phyloP scores from a whole-genome alignment of 192 early-diverging fungal species.

The Jimgerdemannia lactiflua region DNA sequence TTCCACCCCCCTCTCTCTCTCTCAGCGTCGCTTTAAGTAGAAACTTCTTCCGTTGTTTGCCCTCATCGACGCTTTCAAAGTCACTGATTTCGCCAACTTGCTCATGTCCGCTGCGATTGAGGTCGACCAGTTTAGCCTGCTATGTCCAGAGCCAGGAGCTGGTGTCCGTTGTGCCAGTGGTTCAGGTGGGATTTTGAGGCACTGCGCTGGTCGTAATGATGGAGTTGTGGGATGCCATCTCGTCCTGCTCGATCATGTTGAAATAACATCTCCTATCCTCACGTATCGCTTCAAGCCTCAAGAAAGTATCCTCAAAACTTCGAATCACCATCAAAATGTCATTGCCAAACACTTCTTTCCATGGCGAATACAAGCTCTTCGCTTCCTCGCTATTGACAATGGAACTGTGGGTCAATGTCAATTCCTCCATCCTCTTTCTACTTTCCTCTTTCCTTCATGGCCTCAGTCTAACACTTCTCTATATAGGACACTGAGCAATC shows the following conservation, averaged over 20 bases:
- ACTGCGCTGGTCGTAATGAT: too few relatives aligned
- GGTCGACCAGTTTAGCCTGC: constrained; percentile 92
- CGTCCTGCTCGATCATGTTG: not conserved
- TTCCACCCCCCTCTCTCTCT: too few relatives aligned
- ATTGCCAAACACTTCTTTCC: constrained; percentile 86
- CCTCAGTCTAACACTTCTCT: not conserved
- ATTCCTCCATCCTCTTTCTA: constrained; percentile 17
- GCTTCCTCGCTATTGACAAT: constrained; percentile 59
- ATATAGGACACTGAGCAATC: constrained; percentile 52
- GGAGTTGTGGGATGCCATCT: too few relatives aligned
- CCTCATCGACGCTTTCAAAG: constrained; percentile 86
- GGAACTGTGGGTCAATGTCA: constrained; percentile 7
- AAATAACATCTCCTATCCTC: too few relatives aligned
- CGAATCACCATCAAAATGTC: constrained; percentile 81
- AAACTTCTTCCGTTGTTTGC: constrained; percentile 78
- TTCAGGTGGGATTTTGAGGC: constrained; percentile 39
- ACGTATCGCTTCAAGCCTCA: constrained; percentile 65
- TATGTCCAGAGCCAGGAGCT: constrained; percentile 89
- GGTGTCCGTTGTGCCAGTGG: constrained; percentile 66
- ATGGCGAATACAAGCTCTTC: constrained; percentile 69
- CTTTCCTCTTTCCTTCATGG: constrained; percentile 11
- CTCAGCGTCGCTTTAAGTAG: constrained; percentile 82
- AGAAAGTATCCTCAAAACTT: constrained; percentile 57
- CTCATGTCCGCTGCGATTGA: constrained; percentile 86
- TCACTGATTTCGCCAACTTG: constrained; percentile 88